A percentile compares a stretch with the other conserved stretches of the same genome.
Evolutionary conservation across 2,329 filamentous ascomycete species (phyloP).

Genomic region (Sclerotinia subarctica): DNA sequence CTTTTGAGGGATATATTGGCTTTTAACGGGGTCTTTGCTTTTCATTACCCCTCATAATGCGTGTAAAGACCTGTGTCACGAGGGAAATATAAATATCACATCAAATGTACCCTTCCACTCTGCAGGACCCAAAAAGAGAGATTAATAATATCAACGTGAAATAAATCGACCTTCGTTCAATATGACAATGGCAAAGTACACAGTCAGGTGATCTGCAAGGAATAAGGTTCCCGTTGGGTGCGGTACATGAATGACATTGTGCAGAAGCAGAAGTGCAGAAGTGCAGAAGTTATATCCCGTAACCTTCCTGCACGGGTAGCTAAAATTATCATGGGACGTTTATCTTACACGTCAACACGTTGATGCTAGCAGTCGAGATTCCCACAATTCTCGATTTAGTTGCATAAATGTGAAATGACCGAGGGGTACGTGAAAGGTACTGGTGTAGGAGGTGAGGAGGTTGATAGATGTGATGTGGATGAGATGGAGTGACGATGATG

Average conservation of each 20-base stretch:
- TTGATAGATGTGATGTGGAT: neutral
- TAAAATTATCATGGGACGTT: conserved; percentile 12
- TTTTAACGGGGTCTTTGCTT: neutral
- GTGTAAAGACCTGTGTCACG: no score
- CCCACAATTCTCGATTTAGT: conserved; percentile 1
- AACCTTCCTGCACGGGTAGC: neutral
- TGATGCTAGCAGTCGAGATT: neutral
- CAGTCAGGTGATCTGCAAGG: neutral
- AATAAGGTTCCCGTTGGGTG: neutral
- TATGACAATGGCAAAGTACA: neutral
- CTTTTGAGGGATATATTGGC: neutral
- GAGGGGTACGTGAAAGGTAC: neutral
- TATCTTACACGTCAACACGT: neutral
- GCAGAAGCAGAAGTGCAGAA: no score
- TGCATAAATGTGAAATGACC: conserved; percentile 4
- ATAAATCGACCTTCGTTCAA: no score
- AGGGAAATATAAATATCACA: neutral
- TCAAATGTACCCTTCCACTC: neutral
- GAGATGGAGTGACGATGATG: neutral
- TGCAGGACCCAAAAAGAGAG: no score
- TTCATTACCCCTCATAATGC: neutral
- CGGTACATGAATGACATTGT: neutral
- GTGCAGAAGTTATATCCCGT: neutral
- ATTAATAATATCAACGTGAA: neutral
- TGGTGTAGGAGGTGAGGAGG: neutral